Base-by-base conservation (phyloP, 2,329 filamentous ascomycete genomes). In the Mariannaea elegans region DNA sequence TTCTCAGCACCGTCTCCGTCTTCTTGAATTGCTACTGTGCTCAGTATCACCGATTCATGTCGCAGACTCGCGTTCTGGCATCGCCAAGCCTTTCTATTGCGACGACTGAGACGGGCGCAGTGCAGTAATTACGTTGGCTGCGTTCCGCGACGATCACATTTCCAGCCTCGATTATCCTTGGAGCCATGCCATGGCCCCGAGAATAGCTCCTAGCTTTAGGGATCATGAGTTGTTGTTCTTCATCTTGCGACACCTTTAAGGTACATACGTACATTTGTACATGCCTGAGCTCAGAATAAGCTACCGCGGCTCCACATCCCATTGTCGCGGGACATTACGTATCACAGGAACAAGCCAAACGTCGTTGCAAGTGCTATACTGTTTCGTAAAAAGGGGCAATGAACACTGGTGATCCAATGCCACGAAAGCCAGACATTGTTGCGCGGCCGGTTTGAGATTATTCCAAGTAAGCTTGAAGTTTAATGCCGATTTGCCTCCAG, bases 391-490 rank as follows among this genome's bases (percentile, higher is more conserved):
- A 53, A 49, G 21, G 38, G 49, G 56, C 36, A 59, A 52, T 59
- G 48, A 39, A 18, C 16, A 7, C 29, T 54, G 44, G 19, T 45
- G 34, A 49, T 53, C 49, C 38, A 53, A 21, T 45, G 57, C 54
- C 52, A 46, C 45, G 53, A 51, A 44, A 34, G 24, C 34, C 60
- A 56, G 67, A 57, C 70, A 66, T 69, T 61, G 47, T 69, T 70
- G 64, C 64, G 65, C 66, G 66, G 62, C 63, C 45, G 12, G 63
- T 69, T 65, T 69, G 63, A 65, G 62, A 63, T 62, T 66, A 65
- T 67, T 67, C 52, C 56, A 69, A 70, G 66, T 70, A 70, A 70
- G 67, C 67, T 70, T 70, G 67, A 69, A 67, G 62, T 69, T 60
- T 68, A 70, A 56, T 57, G 59, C 56, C 59, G 31, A 65, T 54